phyloP scores from a whole-genome alignment of 306 rosid species.

The Ormosia semicastrata region DNA sequence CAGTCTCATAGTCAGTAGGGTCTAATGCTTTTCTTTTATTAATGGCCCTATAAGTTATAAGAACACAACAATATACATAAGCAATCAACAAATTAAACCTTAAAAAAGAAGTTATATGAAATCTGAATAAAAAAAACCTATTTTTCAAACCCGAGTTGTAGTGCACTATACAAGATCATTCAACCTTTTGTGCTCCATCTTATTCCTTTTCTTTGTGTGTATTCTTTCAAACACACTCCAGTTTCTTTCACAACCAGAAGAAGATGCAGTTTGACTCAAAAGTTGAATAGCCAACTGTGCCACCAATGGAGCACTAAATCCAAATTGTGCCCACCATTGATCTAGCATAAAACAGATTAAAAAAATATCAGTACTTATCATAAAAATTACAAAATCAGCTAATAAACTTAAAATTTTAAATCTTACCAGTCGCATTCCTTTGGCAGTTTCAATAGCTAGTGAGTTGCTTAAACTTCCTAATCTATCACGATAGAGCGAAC shows the following conservation, averaged over 20 bases:
- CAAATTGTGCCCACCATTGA: background rate
- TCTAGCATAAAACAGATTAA: background rate
- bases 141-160: background rate
- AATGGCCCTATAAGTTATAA: no score
- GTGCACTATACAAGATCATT: background rate
- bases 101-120: no score
- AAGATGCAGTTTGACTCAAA: background rate
- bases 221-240: background rate
- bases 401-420: background rate
- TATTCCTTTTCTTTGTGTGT: background rate
- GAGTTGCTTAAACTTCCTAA: background rate
- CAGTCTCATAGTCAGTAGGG: no score
- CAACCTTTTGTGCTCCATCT: background rate
- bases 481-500: background rate
- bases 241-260: constrained; percentile 1
- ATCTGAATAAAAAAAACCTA: background rate
- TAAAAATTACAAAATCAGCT: background rate
- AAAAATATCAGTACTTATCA: background rate
- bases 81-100: no score
- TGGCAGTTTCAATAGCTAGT: background rate
- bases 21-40: no score
- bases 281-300: background rate
- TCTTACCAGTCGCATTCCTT: background rate
- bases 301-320: background rate
- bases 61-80: no score